Base-by-base conservation (phyloP, 805 yeast species). In the Saturnispora serradocipensis region DNA sequence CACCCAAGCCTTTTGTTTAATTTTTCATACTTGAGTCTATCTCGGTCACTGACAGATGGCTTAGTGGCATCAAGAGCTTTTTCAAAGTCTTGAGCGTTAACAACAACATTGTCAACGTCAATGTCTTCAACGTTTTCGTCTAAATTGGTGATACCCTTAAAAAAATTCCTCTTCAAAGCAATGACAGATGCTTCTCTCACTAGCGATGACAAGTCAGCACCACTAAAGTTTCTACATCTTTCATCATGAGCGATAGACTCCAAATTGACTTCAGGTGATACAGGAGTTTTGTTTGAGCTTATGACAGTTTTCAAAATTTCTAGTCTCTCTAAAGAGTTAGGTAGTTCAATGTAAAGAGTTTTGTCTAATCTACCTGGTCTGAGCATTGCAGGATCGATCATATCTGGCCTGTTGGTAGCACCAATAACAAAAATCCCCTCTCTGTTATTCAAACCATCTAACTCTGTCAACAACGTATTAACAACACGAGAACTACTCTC, bases 361-460 rank as follows among this genome's bases (percentile, higher is more conserved):
- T 91, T 93, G 64, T 93, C 98, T 60, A 91, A 74, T 67, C 99
- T 80, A 5, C 98, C 99, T 0, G 98, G 98, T 64, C 99, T 79
- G 44, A 93, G 70, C 98, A 91, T 93, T 0, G 99, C 99, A 3
- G 96, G 89, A 67, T 91, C 99, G 57, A 91, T 93, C 88, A 91
- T 91, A 65, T 91, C 99, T 0, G 98, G 98, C 65, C 99, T 78
- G 61, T 91, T 91, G 0, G 99, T 91, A 2, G 99, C 99, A 28
- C 97, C 98, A 58, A 91, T 80, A 4, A 91, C 98, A 66, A 86
- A 93, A 2, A 91, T 88, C 2, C 98, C 98, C 54, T 84, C 80
- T 59, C 98, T 75, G 58, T 91, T 97, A 59, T 88, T 90, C 52
- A 91, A 74, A 1, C 99, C 99, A 69, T 93, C 99, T 38, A 93